Base-by-base conservation (phyloP, 805 yeast species). In the Komagataella populi region DNA sequence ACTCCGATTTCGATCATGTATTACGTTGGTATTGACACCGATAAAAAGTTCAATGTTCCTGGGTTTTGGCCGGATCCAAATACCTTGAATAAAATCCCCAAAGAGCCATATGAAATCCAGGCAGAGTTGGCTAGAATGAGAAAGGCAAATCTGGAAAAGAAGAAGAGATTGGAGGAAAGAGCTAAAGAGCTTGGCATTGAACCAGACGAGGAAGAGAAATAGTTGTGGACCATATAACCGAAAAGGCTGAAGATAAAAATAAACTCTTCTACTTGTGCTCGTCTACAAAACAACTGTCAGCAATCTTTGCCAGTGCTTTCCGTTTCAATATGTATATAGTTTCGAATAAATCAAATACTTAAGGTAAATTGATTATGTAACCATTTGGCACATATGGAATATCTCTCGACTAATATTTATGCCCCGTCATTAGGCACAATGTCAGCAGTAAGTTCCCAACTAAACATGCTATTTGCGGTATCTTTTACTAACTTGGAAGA, bases 41-140 rank as follows among this genome's bases (percentile, higher is more conserved):
- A 90, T 65, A 78, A 74, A 59, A 90, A 88, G 70, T 81, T 90
- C 65, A 87, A 88, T 62, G 82, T 89, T 48, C 95, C 95, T 6
- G 96, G 96, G 18, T 90, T 87, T 68, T 89, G 96, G 96, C 98
- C 98, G 2, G 97, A 89, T 64, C 96, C 96, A 46, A 84, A 85
- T 46, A 84, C 96, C 2, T 73, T 88, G 57, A 89, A 90, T 63
- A 84, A 87, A 67, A 83, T 90, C 43, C 98, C 98, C 2, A 90
- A 89, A 61, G 96, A 90, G 61, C 89, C 89, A 2, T 86, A 84
- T 60, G 96, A 90, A 63, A 87, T 90, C 54, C 84, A 87, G 63
- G 91, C 93, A 1, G 98, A 90, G 62, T 70, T 90, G 44, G 96
- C 95, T 14, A 78, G 96, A 63, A 83, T 90, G 75, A 80, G 82